Conservation (phyloP, 805 yeast genomes). For the Blastobotrys robertii region DNA sequence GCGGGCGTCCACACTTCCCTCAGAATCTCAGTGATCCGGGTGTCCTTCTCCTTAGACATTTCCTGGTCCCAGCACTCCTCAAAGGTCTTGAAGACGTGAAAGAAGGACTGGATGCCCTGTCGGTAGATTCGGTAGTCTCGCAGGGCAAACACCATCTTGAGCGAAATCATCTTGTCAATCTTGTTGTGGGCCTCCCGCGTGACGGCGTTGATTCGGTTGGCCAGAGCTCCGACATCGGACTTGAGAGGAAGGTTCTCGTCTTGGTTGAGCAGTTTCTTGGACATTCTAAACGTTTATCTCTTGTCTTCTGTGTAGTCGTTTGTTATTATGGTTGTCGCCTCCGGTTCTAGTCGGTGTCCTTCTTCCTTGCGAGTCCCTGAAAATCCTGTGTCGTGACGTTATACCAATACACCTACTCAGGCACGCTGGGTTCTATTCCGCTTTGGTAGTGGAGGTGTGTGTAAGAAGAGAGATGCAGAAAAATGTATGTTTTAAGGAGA, state of each 20-base stretch:
- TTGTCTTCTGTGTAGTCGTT: too few species aligned
- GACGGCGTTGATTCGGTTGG: constrained; percentile 65
- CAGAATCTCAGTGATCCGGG: constrained; percentile 37
- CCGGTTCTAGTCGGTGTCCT: too few species aligned
- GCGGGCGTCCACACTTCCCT: constrained; percentile 59
- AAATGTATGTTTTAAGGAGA: too few species aligned
- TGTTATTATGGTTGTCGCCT: too few species aligned
- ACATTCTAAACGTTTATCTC: too few species aligned
- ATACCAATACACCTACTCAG: too few species aligned
- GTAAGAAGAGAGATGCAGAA: too few species aligned
- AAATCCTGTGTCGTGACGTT: too few species aligned
- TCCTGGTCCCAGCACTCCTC: constrained; percentile 21
- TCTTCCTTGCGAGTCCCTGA: too few species aligned
- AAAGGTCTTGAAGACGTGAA: constrained; percentile 21
- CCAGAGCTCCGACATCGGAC: constrained; percentile 74
- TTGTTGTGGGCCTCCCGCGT: constrained; percentile 59
- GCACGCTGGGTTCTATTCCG: too few species aligned
- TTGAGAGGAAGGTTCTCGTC: constrained; percentile 62
- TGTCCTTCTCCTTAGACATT: constrained; percentile 15
- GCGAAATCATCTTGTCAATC: constrained; percentile 57
- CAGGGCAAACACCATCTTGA: constrained; percentile 64
- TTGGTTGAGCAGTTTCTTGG: constrained; percentile 3
- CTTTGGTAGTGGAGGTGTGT: too few species aligned
- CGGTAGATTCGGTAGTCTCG: constrained; percentile 69
- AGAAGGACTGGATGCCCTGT: constrained; percentile 57